Evolutionary conservation across 78 protist species (phyloP), one percentile per base, ranked within the genome.

Genomic region (Monocercomonoides exilis): DNA sequence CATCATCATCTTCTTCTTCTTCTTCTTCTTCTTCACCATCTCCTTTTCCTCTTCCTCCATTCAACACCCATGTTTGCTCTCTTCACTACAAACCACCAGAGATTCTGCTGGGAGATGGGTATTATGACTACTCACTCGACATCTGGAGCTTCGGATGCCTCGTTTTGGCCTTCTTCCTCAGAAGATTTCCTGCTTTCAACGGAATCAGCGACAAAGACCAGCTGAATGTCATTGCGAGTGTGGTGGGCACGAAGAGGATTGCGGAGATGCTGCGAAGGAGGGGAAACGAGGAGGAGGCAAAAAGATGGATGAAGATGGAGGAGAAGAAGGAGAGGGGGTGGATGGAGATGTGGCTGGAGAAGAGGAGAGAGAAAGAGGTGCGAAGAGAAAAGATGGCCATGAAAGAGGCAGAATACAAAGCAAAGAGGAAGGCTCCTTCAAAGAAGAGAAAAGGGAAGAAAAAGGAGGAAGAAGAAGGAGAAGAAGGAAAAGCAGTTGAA

Each of bases 171-270:
- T 93, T 98, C 96, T 92, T 98, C 44, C 98, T 98, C 93, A 54
- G 64, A 43, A 90, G 91, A 84, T 99, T 98, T 80, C 99, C 99
- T 45, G 96, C 98, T 87, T 99, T 99, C 94, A 97, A 94, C 46
- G 99, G 99, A 36, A 91, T 87, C 45, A 98, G 95, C 94, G 98
- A 99, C 92, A 88, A 94, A 77, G 99, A 99, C 93, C 99, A 98
- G 91, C 93, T 99, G 11, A 95, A 96, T 32, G 97, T 96, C 77
- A 99, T 99, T 44, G 98, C 92, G 38, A 90, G 85, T 45, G 97
- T 98, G 43, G 91, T 98, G 41, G 99, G 99, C 44, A 95, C 99
- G 43, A 97, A 96, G 3, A 96, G 91, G 42, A 89, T 98, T 43
- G 81, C 88, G 70, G 21, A 54, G 70, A 11, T 54, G 11, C 70